Base-by-base conservation (phyloP, 192 early-diverging fungal genomes). In the Rhizophagus sp. region DNA sequence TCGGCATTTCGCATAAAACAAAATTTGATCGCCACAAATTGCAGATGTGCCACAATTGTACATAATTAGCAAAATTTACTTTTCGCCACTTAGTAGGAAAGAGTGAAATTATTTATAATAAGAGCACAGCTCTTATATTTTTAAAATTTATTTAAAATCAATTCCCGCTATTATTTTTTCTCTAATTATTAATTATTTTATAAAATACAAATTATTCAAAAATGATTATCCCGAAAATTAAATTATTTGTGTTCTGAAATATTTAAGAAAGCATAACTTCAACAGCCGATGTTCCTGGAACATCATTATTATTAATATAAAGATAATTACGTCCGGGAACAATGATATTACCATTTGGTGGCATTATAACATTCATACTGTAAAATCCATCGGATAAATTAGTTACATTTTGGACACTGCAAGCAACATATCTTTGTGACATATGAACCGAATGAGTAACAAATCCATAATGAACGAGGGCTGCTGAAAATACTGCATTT, bases 381-480 rank as follows among this genome's bases (percentile, higher is more conserved):
- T 70, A 83, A 41, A 79, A 3, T 19, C 24, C 44, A 52, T 50
- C 17, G 13, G 36, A 7, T 44, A 13, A 33, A 39, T 0, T 8
- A 19, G 8, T 25, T n/a, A 63, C 61, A 25, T 76, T 24, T 76
- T 76, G 11, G 6, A 83, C 44, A 3, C 73, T 73, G 24, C 80
- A 36, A 64, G 64, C 72, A 19, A 81, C 83, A 81, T 82, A 77
- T 36, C 89, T 78, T 73, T 88, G 88, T 34, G 84, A 85, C 89
- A 90, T 90, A 41, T 88, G 88, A 47, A 81, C 78, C 12, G 86
- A 87, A 69, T 90, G 89, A 15, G 89, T 90, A 27, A 86, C 83
- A 52, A 90, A 90, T 7, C 89, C 89, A 52, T 82, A 77, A 57
- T 82, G 86, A 27, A 88, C 75, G n/a, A 90, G 47, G 63, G 86